phyloP scores from a whole-genome alignment of 2,329 filamentous ascomycete species.

The Monosporascus cannonballus region DNA sequence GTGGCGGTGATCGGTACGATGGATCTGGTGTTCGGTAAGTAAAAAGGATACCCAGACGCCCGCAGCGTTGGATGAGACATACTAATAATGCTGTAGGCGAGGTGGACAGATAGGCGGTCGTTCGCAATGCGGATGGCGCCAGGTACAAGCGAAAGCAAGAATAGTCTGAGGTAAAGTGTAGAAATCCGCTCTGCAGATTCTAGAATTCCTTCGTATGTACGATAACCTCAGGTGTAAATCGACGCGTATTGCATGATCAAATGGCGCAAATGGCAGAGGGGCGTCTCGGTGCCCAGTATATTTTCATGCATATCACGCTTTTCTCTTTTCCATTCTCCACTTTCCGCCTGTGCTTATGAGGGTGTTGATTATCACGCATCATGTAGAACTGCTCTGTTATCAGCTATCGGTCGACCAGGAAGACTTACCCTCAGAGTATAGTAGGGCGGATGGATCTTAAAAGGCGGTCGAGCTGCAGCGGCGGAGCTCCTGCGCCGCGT shows the following conservation, averaged over 20 bases:
- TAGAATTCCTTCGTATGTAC: background rate
- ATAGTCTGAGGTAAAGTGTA: slow-evolving; percentile 26
- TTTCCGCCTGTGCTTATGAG: no score
- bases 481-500: background rate
- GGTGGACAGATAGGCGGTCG: slow-evolving; percentile 47
- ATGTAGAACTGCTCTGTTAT: no score
- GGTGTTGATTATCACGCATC: no score
- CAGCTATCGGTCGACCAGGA: no score
- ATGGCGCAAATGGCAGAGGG: background rate
- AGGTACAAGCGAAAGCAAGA: slow-evolving; percentile 12
- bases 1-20: slow-evolving; percentile 91
- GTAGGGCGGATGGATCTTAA: slow-evolving; percentile 1
- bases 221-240: background rate
- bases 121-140: slow-evolving; percentile 5
- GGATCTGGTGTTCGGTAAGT: slow-evolving; percentile 82
- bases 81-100: slow-evolving; percentile 43
- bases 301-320: background rate
- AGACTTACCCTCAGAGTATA: no score
- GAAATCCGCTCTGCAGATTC: slow-evolving; percentile 1
- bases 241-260: background rate
- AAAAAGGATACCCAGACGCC: background rate
- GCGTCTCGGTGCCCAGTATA: background rate
- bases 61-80: background rate
- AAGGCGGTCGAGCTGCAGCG: background rate
- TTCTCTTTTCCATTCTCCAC: background rate